Percentiles rank a stretch among this genome's conserved stretches.
Evolutionary conservation across 495 filamentous ascomycete species (phyloP).

Genomic region (Oidiodendron maius): DNA sequence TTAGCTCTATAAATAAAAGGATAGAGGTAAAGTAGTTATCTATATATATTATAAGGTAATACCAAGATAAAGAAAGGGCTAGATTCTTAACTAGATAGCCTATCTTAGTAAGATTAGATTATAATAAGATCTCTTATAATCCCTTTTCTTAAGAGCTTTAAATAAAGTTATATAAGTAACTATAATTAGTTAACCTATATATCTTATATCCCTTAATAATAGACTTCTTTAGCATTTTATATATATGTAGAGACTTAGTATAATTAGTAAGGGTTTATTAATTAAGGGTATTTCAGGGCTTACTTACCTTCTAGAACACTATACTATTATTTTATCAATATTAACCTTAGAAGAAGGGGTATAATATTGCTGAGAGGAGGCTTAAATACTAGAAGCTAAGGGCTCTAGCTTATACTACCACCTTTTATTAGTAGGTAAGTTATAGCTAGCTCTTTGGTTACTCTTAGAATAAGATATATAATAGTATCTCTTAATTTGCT

Average conservation of each 20-base stretch:
- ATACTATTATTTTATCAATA: no score
- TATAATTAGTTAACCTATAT: slow-evolving; percentile 4
- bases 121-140: slow-evolving; percentile 4
- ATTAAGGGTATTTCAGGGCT: no score
- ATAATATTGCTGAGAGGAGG: slow-evolving; percentile 7
- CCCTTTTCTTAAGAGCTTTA: slow-evolving; percentile 6
- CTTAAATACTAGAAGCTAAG: slow-evolving; percentile 4
- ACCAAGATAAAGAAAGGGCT: background rate
- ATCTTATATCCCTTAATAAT: slow-evolving; percentile 16
- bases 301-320: no score
- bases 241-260: slow-evolving; percentile 5
- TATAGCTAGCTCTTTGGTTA: slow-evolving; percentile 8
- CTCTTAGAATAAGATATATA: slow-evolving; percentile 5
- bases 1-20: slow-evolving; percentile 5
- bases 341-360: slow-evolving; percentile 3
- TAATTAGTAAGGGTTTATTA: no score
- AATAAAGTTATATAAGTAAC: slow-evolving; percentile 5
- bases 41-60: background rate
- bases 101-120: no score
- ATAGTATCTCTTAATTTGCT: slow-evolving; percentile 7
- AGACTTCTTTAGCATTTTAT: slow-evolving; percentile 18
- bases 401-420: no score
- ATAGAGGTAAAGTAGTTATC: slow-evolving; percentile 7
- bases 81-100: no score
- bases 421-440: no score